Conservation (phyloP, 2,329 filamentous ascomycete species). For the Fusarium sp. region DNA sequence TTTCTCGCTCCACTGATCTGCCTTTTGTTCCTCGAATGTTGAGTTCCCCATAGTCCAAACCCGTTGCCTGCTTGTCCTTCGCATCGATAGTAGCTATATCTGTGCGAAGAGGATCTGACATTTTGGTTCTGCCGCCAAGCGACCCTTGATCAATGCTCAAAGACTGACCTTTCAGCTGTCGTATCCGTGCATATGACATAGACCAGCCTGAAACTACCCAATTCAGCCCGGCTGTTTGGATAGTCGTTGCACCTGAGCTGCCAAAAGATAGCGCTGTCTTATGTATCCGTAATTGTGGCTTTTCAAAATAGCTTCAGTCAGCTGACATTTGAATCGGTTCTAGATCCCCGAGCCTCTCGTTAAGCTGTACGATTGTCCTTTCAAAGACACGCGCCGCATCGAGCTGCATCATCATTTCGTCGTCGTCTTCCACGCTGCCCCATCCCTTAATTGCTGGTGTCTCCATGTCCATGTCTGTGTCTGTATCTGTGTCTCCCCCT, state of each 20-base stretch:
- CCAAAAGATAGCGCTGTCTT: not conserved
- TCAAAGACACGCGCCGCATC: conserved; percentile 83
- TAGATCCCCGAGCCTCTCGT: conserved; percentile 66
- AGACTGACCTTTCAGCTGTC: not conserved
- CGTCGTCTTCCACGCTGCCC: conserved; percentile 55
- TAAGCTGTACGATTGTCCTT: conserved; percentile 79
- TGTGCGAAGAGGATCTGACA: not conserved
- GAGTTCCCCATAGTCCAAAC: not conserved
- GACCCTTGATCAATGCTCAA: conserved; percentile 9
- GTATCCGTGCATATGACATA: conserved; percentile 11
- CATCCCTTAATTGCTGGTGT: conserved; percentile 34
- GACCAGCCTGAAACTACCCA: conserved; percentile 7
- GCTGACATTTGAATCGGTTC: conserved; percentile 38
- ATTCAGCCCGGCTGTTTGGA: not conserved
- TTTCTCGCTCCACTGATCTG: conserved; percentile 10
- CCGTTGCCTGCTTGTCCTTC: not conserved
- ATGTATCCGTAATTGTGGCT: not conserved
- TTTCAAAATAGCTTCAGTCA: conserved; percentile 20
- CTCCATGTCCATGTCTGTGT: conserved; percentile 41
- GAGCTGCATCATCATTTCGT: conserved; percentile 69
- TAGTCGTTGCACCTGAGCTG: not conserved
- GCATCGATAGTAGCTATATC: not conserved
- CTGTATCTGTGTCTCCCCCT: conserved; percentile 52
- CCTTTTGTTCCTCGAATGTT: not conserved
- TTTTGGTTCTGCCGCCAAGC: conserved; percentile 13